Evolutionary conservation across 805 yeast genomes (phyloP), one percentile per base, ranked within the genome.

Genomic region (Lipomyces yamanashiensis): DNA sequence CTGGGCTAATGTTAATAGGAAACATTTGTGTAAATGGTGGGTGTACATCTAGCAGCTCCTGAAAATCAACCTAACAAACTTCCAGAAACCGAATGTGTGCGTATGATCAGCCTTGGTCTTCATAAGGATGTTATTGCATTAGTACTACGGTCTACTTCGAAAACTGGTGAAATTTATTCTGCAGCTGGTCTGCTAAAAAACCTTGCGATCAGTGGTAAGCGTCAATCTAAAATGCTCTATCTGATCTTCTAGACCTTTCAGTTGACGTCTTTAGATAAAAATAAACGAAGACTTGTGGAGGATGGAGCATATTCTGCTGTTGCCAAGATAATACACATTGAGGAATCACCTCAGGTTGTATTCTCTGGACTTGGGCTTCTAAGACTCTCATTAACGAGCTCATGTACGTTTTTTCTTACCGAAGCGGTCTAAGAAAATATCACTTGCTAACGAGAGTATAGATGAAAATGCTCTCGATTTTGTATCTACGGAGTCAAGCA

Each of bases 11-110:
- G 28, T 23, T 57, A 13, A 7, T 61, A 19, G 61, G 65, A 7
- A 61, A 61, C 21, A 12, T 61, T 28, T 60, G 63, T 43, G 39
- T 47, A 39, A 59, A 40, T 34, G 62, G 62, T 59, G 37, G 12
- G 48, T 47, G 2, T 15, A 7, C 12, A 23, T 21, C 17, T 53
- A 34, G 17, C n/a, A 8, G 15, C 1, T 52, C 7, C 23, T 50
- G 23, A 50, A 12, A 12, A 10, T 7, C n/a, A 50, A 10, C 2
- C n/a, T 39, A 39, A 39, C 41, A 15, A 17, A 9, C 2, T 17
- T 33, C 7, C 34, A 55, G 61, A 55, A 28, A 10, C 47, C 5
- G 28, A 57, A 12, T 61, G 64, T 28, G 36, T 33, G 12, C 12
- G 34, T 36, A 53, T 47, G 54, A 48, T 56, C 6, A 10, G 48